phyloP scores from a whole-genome alignment of 2,329 filamentous ascomycete species.

The Aspergillus carbonarius region DNA sequence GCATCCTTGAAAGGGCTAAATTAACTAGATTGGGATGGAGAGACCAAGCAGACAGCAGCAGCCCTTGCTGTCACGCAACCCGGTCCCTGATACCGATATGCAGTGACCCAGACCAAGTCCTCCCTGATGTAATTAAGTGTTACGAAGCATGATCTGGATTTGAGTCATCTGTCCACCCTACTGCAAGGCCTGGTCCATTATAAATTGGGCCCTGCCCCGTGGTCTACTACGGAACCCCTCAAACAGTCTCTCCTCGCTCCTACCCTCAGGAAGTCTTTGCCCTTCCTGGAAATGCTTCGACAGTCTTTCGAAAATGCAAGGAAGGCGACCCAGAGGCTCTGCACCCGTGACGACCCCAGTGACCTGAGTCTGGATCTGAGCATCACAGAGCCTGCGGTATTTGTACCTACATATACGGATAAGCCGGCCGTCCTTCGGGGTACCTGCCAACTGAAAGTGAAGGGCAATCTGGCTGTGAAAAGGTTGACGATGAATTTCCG shows the following conservation, averaged over 20 bases:
- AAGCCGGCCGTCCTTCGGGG: conserved; percentile 17
- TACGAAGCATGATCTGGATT: not conserved
- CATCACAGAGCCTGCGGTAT: conserved; percentile 15
- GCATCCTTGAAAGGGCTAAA: not conserved
- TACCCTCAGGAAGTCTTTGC: not conserved
- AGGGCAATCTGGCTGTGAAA: conserved; percentile 8
- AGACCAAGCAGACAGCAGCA: conserved; percentile 5
- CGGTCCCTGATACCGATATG: conserved; percentile 1
- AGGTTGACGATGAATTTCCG: conserved; percentile 11
- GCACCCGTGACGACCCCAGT: not conserved
- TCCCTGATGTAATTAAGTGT: conserved; percentile 6
- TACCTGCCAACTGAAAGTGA: conserved; percentile 11
- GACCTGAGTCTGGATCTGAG: conserved; percentile 9
- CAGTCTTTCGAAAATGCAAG: not conserved
- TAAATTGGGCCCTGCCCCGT: not conserved
- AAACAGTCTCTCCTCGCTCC: not conserved
- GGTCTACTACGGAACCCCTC: not conserved
- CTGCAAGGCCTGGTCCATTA: not conserved
- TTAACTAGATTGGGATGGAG: not conserved
- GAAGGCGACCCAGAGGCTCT: not conserved
- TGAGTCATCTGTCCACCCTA: conserved; percentile 4
- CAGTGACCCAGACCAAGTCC: not conserved
- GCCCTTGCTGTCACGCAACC: conserved; percentile 7
- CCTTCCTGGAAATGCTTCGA: conserved; percentile 4
- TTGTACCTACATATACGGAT: conserved; percentile 14